Base-by-base conservation (phyloP, 208 protist species). In the Acanthamoeba castellanii region DNA sequence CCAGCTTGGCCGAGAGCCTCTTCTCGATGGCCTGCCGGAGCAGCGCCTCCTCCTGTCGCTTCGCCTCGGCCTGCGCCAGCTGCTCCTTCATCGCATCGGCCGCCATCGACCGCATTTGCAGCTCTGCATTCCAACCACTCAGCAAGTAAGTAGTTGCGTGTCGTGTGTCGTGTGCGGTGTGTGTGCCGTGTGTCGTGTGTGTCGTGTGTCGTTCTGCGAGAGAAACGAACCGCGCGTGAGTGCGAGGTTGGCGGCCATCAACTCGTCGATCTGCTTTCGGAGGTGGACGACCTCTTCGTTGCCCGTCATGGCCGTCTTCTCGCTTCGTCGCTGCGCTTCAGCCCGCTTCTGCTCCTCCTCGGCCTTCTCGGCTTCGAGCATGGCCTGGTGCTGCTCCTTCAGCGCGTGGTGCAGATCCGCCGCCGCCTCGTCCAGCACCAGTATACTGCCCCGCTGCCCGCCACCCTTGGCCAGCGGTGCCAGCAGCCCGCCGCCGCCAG, bases 381-480 rank as follows among this genome's bases (percentile, higher is more conserved):
- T 87, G 9, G 50, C 50, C 78, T 87, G 42, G 30, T 87, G 78
- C 78, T 87, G 78, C 78, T 87, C 78, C 50, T 87, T 32, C 52
- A 87, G 11, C 52, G 61, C 7, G 27, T 61, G 78, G 27, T 61
- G 78, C 78, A 87, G 13, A 37, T 87, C 78, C 27, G 7, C 20
- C 6, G 78, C 78, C 25, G 52, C 45, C 13, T 61, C 78, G 78
- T 87, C 78, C 47, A 87, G 8, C 42, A 87, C 52, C 2, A 87
- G 42, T 32, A 87, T 87, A 47, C 78, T 87, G 50, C 78, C 78
- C 11, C 78, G 78, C 78, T 87, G 42, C 5, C 78, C 78, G 25
- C 9, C 78, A 5, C 78, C 78, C 30, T 61, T 55, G 27, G 52
- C 14, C 78, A 61, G 18, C 9, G 37, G 25, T 30, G 0, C 20